These are phyloP conservation scores for Podospora pseudopauciseta DNA, from an alignment of 495 filamentous ascomycete genomes.

Conservation along the genomic window DNA sequence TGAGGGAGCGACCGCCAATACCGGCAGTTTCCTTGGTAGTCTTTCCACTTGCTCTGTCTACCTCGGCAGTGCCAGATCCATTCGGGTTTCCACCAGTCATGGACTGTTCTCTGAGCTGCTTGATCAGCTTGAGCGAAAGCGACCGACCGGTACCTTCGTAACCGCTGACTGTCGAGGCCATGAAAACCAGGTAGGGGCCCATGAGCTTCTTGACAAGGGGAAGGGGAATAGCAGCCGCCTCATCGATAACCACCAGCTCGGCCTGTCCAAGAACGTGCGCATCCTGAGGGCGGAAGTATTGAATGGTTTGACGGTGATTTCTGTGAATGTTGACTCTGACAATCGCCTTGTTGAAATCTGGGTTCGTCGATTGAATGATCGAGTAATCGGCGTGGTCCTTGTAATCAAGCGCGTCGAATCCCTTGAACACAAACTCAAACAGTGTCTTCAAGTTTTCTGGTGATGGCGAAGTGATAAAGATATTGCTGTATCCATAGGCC, in stretches of 20 bases:
- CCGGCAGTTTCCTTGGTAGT: conserved; percentile 59
- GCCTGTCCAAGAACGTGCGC: conserved; percentile 92
- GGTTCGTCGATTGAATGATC: conserved; percentile 97
- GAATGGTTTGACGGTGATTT: conserved; percentile 95
- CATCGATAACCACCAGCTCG: conserved; percentile 94
- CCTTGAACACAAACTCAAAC: conserved; percentile 98
- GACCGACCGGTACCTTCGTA: conserved; percentile 98
- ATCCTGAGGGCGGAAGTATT: conserved; percentile 96
- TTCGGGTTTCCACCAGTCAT: conserved; percentile 49
- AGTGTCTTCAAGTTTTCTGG: conserved; percentile 98
- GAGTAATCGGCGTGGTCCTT: conserved; percentile 95
- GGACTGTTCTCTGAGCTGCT: conserved; percentile 93
- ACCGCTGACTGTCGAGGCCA: conserved; percentile 98
- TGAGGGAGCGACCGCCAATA: conserved; percentile 69
- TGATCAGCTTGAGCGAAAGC: conserved; percentile 92
- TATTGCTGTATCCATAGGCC: conserved; percentile 96
- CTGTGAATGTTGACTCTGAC: conserved; percentile 94
- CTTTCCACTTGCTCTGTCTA: conserved; percentile 69
- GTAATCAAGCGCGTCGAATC: conserved; percentile 90
- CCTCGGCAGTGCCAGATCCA: conserved; percentile 59
- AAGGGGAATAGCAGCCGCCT: conserved; percentile 93
- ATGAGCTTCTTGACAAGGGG: conserved; percentile 90
- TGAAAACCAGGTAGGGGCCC: conserved; percentile 98
- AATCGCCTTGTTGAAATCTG: conserved; percentile 98
- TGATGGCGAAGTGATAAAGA: conserved; percentile 98